Base-by-base conservation (phyloP, 148 eudicot genomes). In the Tetragonia tetragonoides region DNA sequence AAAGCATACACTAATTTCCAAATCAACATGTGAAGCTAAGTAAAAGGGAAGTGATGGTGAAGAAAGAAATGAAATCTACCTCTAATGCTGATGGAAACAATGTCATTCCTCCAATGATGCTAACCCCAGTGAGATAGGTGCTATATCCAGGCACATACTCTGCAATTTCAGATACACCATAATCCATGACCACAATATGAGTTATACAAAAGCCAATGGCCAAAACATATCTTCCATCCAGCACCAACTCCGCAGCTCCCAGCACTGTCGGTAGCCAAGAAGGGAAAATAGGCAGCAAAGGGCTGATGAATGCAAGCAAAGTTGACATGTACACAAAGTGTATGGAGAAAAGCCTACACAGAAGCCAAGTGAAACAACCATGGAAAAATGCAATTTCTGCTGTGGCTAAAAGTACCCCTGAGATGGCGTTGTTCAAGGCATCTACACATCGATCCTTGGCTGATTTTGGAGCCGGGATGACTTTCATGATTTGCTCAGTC, bases 101-200 rank as follows among this genome's bases (percentile, higher is more conserved):
- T 39, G 93, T 84, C 93, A 93, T 89, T 65, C 95, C 95, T 39
- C 97, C 97, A 75, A 93, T 87, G 73, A 93, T 93, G 87, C 97
- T 91, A 66, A 93, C 90, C 15, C 93, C 97, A 5, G 93, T 93
- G 51, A 93, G 93, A 80, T 91, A 91, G 0, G 87, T 86, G 72
- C 80, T 90, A 66, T 89, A 80, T 47, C 97, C 97, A 59, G 97
- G 95, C 24, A 91, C 82, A 77, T 85, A 90, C 76, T 86, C 87
- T 10, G 82, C 83, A 67, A 93, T 93, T 70, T 93, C 97, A 9
- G 86, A 79, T 1, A 83, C 81, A 18, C 97, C 95, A 75, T 91
- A 89, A 72, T 93, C 95, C 89, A 88, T 81, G 68, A 91, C 88
- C 80, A 82, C 81, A 4, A 93, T 79, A 85, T 93, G 97, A 72